Evolutionary conservation across 2,329 filamentous ascomycete species (phyloP).

Genomic region (Truncatella angustata): DNA sequence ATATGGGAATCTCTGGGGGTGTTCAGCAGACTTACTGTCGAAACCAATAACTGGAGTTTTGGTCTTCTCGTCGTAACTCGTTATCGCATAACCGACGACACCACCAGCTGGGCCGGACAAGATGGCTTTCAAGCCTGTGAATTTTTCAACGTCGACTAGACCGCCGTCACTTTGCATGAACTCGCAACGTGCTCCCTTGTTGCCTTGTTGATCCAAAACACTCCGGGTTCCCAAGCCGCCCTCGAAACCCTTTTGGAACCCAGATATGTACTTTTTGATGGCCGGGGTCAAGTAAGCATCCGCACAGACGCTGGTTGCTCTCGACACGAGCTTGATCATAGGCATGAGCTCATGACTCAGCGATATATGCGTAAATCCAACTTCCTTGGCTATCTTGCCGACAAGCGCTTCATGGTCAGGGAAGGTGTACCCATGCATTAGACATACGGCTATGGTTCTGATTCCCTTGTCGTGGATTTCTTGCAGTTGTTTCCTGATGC

Average conservation of each 20-base stretch:
- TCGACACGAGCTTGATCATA: conserved; percentile 81
- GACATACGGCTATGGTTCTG: conserved; percentile 79
- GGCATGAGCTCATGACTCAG: conserved; percentile 80
- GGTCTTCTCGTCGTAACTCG: conserved; percentile 81
- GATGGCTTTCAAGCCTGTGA: conserved; percentile 82
- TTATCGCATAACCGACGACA: conserved; percentile 88
- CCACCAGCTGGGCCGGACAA: conserved; percentile 89
- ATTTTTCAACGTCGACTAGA: conserved; percentile 71
- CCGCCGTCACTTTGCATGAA: conserved; percentile 92
- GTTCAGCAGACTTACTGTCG: conserved; percentile 62
- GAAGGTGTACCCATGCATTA: conserved; percentile 93
- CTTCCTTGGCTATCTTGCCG: conserved; percentile 71
- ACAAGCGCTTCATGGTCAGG: conserved; percentile 80
- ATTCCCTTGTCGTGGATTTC: conserved; percentile 69
- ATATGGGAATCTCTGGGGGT: too few species aligned
- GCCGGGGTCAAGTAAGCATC: conserved; percentile 79
- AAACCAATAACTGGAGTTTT: conserved; percentile 89
- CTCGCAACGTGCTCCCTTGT: conserved; percentile 77
- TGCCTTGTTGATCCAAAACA: conserved; percentile 63
- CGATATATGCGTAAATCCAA: conserved; percentile 82
- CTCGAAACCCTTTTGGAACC: conserved; percentile 77
- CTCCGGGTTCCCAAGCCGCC: conserved; percentile 76
- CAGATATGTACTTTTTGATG: conserved; percentile 71
- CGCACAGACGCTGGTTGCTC: conserved; percentile 74
- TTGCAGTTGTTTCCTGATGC: conserved; percentile 60